Percentiles rank a stretch among this genome's conserved stretches.
phyloP scores from a whole-genome alignment of 345 rosid genomes.

The Ailanthus altissimus region DNA sequence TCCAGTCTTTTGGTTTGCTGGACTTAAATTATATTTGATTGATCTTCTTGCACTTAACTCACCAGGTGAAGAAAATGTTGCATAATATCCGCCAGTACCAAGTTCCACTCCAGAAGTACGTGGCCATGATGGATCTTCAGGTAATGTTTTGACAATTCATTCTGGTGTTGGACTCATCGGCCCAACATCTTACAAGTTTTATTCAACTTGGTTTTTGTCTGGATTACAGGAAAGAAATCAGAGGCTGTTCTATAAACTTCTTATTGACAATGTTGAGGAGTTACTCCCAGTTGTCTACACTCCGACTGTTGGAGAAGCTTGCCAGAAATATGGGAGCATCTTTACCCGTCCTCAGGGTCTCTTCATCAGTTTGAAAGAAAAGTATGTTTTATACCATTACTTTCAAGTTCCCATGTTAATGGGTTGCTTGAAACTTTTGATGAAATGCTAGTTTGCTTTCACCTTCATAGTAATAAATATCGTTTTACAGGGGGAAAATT shows the following conservation, averaged over 20 bases:
- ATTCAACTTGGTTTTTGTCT: not conserved
- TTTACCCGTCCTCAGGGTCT: conserved; percentile 97
- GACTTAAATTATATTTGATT: not conserved
- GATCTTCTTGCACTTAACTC: conserved; percentile 10
- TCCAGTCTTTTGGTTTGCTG: not conserved
- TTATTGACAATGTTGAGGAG: conserved; percentile 88
- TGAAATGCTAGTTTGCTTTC: conserved; percentile 8
- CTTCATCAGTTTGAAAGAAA: conserved; percentile 89
- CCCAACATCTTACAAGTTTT: not conserved
- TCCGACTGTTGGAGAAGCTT: conserved; percentile 98
- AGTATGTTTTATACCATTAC: conserved; percentile 42
- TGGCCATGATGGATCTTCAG: conserved; percentile 99
- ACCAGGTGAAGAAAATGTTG: conserved; percentile 87
- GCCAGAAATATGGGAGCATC: conserved; percentile 98
- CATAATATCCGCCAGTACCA: conserved; percentile 81
- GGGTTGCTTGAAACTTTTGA: not conserved
- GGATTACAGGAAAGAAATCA: conserved; percentile 79
- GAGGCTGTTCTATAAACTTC: conserved; percentile 86
- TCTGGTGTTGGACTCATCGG: not conserved
- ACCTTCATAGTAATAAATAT: conserved; percentile 10
- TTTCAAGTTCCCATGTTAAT: conserved; percentile 9
- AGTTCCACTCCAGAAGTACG: conserved; percentile 88
- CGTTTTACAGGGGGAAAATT: conserved; percentile 71
- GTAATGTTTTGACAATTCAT: conserved; percentile 30
- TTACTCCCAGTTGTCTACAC: conserved; percentile 93